A percentile compares a stretch with the other conserved stretches of the same genome.
These are phyloP conservation scores for Coemansia sp. DNA, from an alignment of 192 early-diverging fungal species.

Conservation along the genomic window DNA sequence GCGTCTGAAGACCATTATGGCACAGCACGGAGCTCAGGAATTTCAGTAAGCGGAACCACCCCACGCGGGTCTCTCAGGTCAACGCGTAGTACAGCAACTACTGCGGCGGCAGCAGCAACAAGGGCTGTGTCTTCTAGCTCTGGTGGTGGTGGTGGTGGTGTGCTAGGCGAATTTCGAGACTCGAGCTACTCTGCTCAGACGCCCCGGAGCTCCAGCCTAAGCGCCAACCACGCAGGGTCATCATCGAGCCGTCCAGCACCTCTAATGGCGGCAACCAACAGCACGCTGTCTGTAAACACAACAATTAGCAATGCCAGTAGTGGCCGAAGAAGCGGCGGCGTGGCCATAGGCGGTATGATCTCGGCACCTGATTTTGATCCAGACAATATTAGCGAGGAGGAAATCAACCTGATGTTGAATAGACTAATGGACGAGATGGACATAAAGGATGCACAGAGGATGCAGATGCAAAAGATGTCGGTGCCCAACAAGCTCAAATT, in stretches of 20 bases:
- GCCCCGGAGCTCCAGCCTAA: conserved; percentile 32
- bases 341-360: conserved; percentile 1
- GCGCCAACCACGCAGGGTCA: not conserved
- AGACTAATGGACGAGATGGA: conserved; percentile 59
- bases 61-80: conserved; percentile 49
- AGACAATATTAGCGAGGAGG: conserved; percentile 43
- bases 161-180: conserved; percentile 14
- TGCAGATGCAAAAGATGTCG: conserved; percentile 58
- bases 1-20: conserved; percentile 1
- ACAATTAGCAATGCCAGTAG: conserved; percentile 12
- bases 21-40: not conserved
- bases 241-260: conserved; percentile 12
- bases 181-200: conserved; percentile 18
- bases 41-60: conserved; percentile 1
- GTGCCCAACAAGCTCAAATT: conserved; percentile 54
- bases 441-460: conserved; percentile 50
- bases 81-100: conserved; percentile 37
- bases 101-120: conserved; percentile 7
- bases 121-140: not conserved
- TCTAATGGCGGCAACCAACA: conserved; percentile 21
- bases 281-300: conserved; percentile 28
- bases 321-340: conserved; percentile 27
- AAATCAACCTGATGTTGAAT: conserved; percentile 54
- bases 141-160: not conserved
- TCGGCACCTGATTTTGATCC: conserved; percentile 16